These are phyloP conservation scores for Diddensiella santjacobensis DNA, from an alignment of 805 yeast genomes.

Conservation along the genomic window DNA sequence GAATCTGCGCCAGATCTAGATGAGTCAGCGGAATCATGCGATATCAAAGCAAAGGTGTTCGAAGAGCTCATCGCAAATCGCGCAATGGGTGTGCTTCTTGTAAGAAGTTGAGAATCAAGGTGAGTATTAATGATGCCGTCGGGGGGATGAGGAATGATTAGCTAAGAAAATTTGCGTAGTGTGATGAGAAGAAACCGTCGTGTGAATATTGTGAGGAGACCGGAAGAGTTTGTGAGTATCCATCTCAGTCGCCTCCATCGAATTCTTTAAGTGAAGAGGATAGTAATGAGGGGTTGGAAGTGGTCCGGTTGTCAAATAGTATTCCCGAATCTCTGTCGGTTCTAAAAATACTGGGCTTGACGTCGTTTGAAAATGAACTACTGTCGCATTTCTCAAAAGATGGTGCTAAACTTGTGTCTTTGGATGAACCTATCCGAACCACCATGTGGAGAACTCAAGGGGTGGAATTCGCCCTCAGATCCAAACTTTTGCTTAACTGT, in stretches of 20 bases:
- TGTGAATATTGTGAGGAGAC: conserved; percentile 19
- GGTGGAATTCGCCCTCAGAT: not conserved
- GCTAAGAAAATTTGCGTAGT: conserved; percentile 5
- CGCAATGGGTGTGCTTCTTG: conserved; percentile 19
- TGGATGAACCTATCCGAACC: not conserved
- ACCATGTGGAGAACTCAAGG: conserved; percentile 5
- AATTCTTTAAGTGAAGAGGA: not conserved
- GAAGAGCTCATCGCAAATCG: conserved; percentile 6
- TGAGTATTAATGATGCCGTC: conserved; percentile 4
- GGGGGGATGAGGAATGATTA: too few species aligned
- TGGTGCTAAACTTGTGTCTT: not conserved
- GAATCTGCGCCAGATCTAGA: not conserved
- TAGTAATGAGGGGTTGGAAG: not conserved
- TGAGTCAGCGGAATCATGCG: not conserved
- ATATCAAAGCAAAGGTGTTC: not conserved
- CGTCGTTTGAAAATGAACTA: not conserved
- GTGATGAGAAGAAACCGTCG: conserved; percentile 18
- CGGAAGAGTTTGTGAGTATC: conserved; percentile 10
- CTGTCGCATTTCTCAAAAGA: not conserved
- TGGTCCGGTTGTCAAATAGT: not conserved
- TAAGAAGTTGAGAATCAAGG: conserved; percentile 19
- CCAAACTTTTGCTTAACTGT: conserved; percentile 5
- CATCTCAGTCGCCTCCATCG: not conserved
- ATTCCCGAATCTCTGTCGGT: not conserved
- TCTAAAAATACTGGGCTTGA: not conserved